phyloP scores from a whole-genome alignment of 352 stramenopile species.

The Discostella stelligera region DNA sequence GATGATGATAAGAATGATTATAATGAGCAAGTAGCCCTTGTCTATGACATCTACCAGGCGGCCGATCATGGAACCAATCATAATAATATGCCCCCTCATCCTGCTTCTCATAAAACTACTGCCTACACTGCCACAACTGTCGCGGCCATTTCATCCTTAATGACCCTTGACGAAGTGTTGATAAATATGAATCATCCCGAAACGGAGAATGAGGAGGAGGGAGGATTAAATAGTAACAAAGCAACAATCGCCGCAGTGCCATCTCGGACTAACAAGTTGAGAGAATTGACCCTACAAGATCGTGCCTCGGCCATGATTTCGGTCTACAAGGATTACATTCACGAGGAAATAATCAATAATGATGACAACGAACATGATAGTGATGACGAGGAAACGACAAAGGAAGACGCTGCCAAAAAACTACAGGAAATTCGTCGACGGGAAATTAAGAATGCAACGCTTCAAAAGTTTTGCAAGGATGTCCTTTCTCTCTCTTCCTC shows the following conservation, averaged over 20 bases:
- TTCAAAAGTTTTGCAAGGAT: conserved; percentile 44
- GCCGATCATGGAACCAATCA: not conserved
- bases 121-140: conserved; percentile 24
- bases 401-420: not conserved
- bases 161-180: not conserved
- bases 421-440: not conserved
- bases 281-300: conserved; percentile 28
- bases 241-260: too few species aligned
- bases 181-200: not conserved
- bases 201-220: too few species aligned
- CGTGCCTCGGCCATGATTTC: conserved; percentile 23
- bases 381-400: not conserved
- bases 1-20: not conserved
- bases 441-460: conserved; percentile 28
- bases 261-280: not conserved
- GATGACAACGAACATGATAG: not conserved
- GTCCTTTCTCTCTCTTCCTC: not conserved
- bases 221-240: too few species aligned
- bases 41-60: too few species aligned
- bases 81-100: not conserved
- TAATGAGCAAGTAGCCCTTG: not conserved
- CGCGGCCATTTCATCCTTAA: conserved; percentile 25
- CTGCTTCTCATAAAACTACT: not conserved
- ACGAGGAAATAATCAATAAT: conserved; percentile 12
- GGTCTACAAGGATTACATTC: conserved; percentile 35